Conservation (phyloP, 345 rosid genomes). For the Psidium friedrichsthalianum region DNA sequence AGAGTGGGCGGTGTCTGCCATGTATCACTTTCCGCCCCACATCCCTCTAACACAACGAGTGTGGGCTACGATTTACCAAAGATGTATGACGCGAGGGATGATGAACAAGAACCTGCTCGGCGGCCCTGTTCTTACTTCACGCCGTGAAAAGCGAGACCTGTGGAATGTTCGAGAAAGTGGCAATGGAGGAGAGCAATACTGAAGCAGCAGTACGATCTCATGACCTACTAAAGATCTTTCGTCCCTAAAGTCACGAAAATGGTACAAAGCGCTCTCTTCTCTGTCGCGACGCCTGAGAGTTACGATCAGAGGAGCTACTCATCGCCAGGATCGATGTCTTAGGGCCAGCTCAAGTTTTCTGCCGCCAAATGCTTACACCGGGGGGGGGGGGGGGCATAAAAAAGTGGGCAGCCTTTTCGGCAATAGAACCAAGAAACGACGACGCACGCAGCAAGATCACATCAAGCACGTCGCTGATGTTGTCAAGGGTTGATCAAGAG, state of each 20-base stretch:
- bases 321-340: slow-evolving; percentile 30
- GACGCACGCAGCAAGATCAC: background rate
- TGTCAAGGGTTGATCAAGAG: background rate
- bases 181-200: slow-evolving; percentile 77
- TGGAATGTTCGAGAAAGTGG: slow-evolving; percentile 82
- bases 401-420: background rate
- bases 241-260: slow-evolving; percentile 86
- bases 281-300: slow-evolving; percentile 52
- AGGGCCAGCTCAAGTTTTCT: slow-evolving; percentile 15
- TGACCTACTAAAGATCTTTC: slow-evolving; percentile 63
- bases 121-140: too few relatives aligned
- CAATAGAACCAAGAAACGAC: background rate
- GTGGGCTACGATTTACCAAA: too few relatives aligned
- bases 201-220: slow-evolving; percentile 67
- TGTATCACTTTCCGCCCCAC: too few relatives aligned
- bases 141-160: slow-evolving; percentile 48
- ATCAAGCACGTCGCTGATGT: background rate
- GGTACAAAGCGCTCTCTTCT: slow-evolving; percentile 86
- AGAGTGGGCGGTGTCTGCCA: too few relatives aligned
- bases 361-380: background rate
- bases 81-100: too few relatives aligned
- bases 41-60: too few relatives aligned
- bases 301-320: slow-evolving; percentile 68
- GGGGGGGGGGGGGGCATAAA: too few relatives aligned
- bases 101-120: too few relatives aligned